A percentile compares a stretch with the other conserved stretches of the same genome.
phyloP scores from a whole-genome alignment of 805 yeast genomes.

The Maudiozyma pseudohumilis region DNA sequence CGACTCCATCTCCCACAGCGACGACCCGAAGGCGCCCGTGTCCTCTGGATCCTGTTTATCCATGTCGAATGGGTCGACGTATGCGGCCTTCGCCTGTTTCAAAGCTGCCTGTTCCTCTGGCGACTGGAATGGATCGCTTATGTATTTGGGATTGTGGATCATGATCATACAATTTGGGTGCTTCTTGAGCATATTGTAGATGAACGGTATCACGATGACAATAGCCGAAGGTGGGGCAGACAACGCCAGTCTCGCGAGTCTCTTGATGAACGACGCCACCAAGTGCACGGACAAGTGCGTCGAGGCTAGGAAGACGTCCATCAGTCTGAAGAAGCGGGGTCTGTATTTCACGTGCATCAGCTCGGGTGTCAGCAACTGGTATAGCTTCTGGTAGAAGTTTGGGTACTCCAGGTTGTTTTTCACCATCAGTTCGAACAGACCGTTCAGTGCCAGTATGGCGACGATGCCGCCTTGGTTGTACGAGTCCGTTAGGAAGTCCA shows the following conservation, averaged over 20 bases:
- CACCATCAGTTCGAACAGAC: slow-evolving; percentile 77
- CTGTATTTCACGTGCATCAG: slow-evolving; percentile 70
- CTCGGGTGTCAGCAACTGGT: slow-evolving; percentile 66
- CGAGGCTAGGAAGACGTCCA: slow-evolving; percentile 77
- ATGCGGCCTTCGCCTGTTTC: slow-evolving; percentile 20
- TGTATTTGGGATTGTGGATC: slow-evolving; percentile 45
- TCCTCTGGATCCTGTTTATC: slow-evolving; percentile 62
- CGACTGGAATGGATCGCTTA: slow-evolving; percentile 21
- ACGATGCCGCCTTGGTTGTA: slow-evolving; percentile 54
- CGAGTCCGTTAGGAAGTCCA: slow-evolving; percentile 91
- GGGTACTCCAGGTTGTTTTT: slow-evolving; percentile 83
- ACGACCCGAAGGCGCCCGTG: slow-evolving; percentile 73
- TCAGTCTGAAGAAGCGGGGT: slow-evolving; percentile 77
- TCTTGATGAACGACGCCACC: slow-evolving; percentile 84
- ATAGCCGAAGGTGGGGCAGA: slow-evolving; percentile 82
- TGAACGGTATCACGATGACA: slow-evolving; percentile 80
- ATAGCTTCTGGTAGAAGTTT: slow-evolving; percentile 72
- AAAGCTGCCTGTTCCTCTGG: slow-evolving; percentile 20
- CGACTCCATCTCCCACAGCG: slow-evolving; percentile 86
- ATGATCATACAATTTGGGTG: slow-evolving; percentile 92
- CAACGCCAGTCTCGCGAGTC: slow-evolving; percentile 62
- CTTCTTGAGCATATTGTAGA: slow-evolving; percentile 77
- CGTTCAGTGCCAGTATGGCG: slow-evolving; percentile 75
- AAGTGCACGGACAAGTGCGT: slow-evolving; percentile 77
- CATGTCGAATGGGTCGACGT: slow-evolving; percentile 57